Evolutionary conservation across 208 protist species (phyloP).

Genomic region (Naegleria fowleri): DNA sequence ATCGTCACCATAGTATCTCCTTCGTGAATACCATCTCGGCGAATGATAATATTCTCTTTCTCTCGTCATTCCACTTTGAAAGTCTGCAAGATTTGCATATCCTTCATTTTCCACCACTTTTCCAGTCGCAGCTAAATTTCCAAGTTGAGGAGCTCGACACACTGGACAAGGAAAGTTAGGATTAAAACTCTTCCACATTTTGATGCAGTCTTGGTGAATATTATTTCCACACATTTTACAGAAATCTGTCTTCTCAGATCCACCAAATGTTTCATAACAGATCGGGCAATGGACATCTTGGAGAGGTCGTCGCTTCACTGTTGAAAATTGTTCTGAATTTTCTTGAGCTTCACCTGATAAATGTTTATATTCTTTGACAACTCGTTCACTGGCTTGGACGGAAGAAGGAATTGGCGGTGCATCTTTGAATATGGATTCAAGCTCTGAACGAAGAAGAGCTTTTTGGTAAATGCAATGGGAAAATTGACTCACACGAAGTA

Average conservation of each 20-base stretch:
- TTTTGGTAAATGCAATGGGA: neutral
- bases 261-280: neutral
- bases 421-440: neutral
- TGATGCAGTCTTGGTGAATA: neutral
- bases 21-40: too few species aligned
- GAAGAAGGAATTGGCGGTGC: neutral
- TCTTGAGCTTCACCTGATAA: neutral
- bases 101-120: neutral
- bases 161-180: neutral
- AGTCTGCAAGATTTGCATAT: neutral
- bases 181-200: neutral
- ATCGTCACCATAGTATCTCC: neutral
- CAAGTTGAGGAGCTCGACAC: neutral
- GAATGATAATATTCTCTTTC: neutral
- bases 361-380: neutral
- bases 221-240: neutral
- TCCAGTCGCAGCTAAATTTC: neutral
- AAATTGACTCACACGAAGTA: neutral
- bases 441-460: neutral
- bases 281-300: neutral
- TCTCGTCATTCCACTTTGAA: neutral
- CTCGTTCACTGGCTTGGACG: neutral
- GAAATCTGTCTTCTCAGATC: neutral
- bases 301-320: neutral
- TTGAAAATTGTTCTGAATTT: neutral